Percentiles rank a stretch among this genome's conserved stretches.
Evolutionary conservation across 768 basidiomycete species (phyloP).

Genomic region (Lactarius trivialis): DNA sequence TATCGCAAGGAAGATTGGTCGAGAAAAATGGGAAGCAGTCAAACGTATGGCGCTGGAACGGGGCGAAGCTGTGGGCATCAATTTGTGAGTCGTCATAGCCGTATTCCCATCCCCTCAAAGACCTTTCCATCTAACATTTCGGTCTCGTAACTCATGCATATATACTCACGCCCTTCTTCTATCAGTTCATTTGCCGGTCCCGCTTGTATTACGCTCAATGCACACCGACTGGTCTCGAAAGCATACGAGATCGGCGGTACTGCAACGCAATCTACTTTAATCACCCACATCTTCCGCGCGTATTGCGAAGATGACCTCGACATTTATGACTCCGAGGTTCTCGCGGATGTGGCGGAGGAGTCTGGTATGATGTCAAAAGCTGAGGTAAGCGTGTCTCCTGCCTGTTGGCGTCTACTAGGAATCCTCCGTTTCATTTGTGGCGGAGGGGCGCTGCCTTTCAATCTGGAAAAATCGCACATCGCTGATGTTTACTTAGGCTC

Average conservation of each 20-base stretch:
- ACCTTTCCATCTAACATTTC: background rate
- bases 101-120: background rate
- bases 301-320: constrained; percentile 61
- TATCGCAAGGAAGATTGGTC: constrained; percentile 35
- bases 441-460: background rate
- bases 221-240: constrained; percentile 66
- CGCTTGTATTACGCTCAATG: constrained; percentile 58
- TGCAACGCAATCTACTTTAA: constrained; percentile 47
- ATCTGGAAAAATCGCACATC: background rate
- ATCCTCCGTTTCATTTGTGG: background rate
- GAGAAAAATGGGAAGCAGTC: constrained; percentile 32
- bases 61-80: constrained; percentile 36
- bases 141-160: background rate
- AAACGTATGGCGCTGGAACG: constrained; percentile 30
- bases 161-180: background rate
- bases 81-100: constrained; percentile 35
- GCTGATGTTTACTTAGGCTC: constrained; percentile 38
- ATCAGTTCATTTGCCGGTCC: constrained; percentile 51
- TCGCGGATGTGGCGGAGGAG: constrained; percentile 52
- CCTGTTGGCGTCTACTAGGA: constrained; percentile 16
- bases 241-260: constrained; percentile 60
- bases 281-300: constrained; percentile 57
- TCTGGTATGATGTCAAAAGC: constrained; percentile 50
- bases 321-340: constrained; percentile 50
- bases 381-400: constrained; percentile 40